Conservation (phyloP, 495 filamentous ascomycete species). For the Lepraria neglecta region DNA sequence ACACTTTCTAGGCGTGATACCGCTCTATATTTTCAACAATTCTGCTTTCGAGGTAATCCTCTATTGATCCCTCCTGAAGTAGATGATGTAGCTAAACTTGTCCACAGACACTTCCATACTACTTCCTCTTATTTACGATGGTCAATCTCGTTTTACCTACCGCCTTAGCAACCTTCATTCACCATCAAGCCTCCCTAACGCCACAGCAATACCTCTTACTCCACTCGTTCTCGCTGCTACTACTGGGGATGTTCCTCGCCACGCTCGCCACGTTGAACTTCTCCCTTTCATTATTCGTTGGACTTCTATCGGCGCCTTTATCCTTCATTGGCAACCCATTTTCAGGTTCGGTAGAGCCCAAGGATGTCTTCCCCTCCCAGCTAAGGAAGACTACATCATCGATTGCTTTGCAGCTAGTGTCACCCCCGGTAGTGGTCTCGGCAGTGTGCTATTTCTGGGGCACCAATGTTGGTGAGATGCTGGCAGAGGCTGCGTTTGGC, state of each 20-base stretch:
- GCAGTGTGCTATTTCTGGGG: constrained; percentile 47
- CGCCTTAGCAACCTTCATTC: constrained; percentile 48
- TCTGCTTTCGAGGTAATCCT: constrained; percentile 53
- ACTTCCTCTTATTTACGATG: constrained; percentile 53
- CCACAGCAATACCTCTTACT: constrained; percentile 67
- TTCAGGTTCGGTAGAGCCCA: constrained; percentile 13
- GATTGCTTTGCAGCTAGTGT: constrained; percentile 50
- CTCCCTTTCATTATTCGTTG: constrained; percentile 79
- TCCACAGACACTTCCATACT: constrained; percentile 11
- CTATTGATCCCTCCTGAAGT: neutral
- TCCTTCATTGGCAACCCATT: constrained; percentile 53
- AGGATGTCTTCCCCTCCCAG: constrained; percentile 17
- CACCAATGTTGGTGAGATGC: constrained; percentile 46
- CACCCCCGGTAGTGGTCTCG: constrained; percentile 58
- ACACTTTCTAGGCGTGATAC: constrained; percentile 74
- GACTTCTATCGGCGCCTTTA: constrained; percentile 68
- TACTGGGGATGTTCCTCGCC: constrained; percentile 84
- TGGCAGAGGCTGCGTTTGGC: constrained; percentile 74
- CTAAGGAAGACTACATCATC: constrained; percentile 28
- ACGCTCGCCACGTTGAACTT: constrained; percentile 96
- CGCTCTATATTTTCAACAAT: constrained; percentile 83
- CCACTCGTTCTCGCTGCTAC: constrained; percentile 84
- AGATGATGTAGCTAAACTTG: neutral
- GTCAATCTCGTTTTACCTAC: constrained; percentile 55
- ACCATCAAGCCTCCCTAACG: constrained; percentile 46